Evolutionary conservation across 179 eudicot species (phyloP).

Genomic region (Patellifolia procumbens): DNA sequence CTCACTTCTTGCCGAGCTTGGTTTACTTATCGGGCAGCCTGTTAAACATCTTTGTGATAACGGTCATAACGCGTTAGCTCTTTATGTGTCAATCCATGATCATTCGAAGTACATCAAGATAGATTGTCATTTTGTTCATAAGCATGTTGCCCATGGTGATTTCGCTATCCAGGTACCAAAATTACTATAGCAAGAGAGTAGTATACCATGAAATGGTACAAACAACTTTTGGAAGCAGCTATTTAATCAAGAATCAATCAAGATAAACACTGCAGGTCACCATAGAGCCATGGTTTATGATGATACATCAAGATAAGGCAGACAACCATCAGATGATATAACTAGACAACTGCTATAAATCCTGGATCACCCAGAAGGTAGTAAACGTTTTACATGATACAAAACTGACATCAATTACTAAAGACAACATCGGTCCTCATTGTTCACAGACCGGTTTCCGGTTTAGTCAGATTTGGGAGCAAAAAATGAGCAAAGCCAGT

Average conservation of each 20-base stretch:
- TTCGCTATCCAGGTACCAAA: too few species aligned
- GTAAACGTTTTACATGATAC: neutral
- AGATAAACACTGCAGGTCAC: neutral
- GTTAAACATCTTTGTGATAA: too few species aligned
- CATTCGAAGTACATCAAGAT: too few species aligned
- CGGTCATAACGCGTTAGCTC: too few species aligned
- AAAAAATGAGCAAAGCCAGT: neutral
- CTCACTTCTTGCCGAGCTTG: too few species aligned
- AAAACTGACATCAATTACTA: neutral
- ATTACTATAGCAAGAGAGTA: too few species aligned
- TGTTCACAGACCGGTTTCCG: neutral
- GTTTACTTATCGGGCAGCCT: too few species aligned
- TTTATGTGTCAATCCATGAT: too few species aligned
- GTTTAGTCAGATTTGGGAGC: neutral
- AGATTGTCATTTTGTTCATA: too few species aligned
- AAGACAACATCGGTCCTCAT: neutral
- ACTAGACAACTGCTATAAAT: neutral
- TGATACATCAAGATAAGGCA: neutral
- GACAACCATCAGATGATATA: neutral
- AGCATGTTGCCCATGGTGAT: too few species aligned
- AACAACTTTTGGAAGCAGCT: neutral
- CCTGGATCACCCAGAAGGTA: neutral
- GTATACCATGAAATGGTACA: neutral
- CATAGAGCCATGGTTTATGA: neutral
- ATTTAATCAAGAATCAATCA: neutral